Evolutionary conservation across 345 rosid genomes (phyloP), one percentile per base, ranked within the genome.

Genomic region (Bruguiera gymnorhiza): DNA sequence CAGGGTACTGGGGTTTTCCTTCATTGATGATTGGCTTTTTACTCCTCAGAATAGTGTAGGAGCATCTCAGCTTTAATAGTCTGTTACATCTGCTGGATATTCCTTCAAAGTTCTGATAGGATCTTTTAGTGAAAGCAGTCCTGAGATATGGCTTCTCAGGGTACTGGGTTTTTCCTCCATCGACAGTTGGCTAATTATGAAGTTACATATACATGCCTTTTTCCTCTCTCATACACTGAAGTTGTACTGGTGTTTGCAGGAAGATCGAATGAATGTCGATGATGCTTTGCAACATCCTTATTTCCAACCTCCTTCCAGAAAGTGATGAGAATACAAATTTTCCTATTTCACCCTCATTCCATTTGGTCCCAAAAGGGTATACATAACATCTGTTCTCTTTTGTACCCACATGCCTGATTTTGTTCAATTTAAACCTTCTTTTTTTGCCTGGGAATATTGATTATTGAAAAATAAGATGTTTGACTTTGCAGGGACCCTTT

Each of bases 281-380:
- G 87, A 88, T 70, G 97, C 97, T 77, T 70, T 92, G 83, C 84
- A 32, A 70, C 96, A 92, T 83, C 92, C 92, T 73, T 92, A 89
- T 86, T 89, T 92, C 79, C 88, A 84, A 62, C 80, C 83, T 77
- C 84, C 80, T 29, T 72, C 76, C 9, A 64, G 61, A 54, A 63
- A 72, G 34, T 81, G 52, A 77, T 56, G 18, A 43, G 16, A 43
- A 29, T 52, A 19, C 65, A 26, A 62, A n/a, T 60, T 24, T 16
- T 67, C 31, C 56, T 36, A 24, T 65, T 59, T 16, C 0, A 19
- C 8, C 21, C 13, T 53, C 2, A 31, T 31, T 30, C 16, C 70
- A 59, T 39, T 53, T 31, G 7, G 32, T 31, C 0, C 7, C 30
- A 5, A 16, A 29, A 29, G 31, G 52, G 57, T 37, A 39, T 60